Base-by-base conservation (phyloP, 2,329 filamentous ascomycete genomes). In the Penicillium sp. region DNA sequence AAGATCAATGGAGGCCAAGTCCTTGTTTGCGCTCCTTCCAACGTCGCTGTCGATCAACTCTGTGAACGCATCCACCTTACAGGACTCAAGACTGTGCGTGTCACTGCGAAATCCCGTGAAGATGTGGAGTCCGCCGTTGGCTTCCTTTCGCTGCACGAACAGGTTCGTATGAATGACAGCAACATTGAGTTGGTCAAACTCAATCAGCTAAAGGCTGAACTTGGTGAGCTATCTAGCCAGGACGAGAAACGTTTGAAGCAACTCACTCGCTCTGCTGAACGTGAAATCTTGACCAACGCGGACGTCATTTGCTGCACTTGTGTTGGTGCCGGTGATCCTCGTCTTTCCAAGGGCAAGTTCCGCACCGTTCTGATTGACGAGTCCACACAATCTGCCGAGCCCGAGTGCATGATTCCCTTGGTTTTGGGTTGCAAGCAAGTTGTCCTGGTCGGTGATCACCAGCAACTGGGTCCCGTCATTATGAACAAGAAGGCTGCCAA, bases 401-500 rank as follows among this genome's bases (percentile, higher is more conserved):
- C 94, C 0, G 94, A 99, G 74, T 99, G 94, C 74, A 96, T 99
- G 91, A 99, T 99, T 65, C 94, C 94, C 16, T 80, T 99, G 39
- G 93, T 99, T 31, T 82, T 99, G 21, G 94, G 94, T 47, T 99
- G 94, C 81, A 99, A 99, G 78, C 94, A 99, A 74, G 92, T 97
- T 46, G 94, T 99, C n/a, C 83, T 99, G 34, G 94, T 99, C 40
- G 94, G 94, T 70, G 94, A 99, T 70, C 94, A 99, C 75, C 95
- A 97, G 75, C 94, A 99, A 73, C 85, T 99, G 61, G 94, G 94
- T 0, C 94, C 94, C 1, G 94, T 99, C 66, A 97, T 99, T 71
- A 99, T 99, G 93, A 99, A 99, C 82, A 99, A 99, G 83, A 97
- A 97, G 77, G 94, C 94, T 13, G 94, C 94, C 57, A 97, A 97